Evolutionary conservation across 106 monocot species (phyloP), one percentile per base, ranked within the genome.

Genomic region (Acorus gramineus): DNA sequence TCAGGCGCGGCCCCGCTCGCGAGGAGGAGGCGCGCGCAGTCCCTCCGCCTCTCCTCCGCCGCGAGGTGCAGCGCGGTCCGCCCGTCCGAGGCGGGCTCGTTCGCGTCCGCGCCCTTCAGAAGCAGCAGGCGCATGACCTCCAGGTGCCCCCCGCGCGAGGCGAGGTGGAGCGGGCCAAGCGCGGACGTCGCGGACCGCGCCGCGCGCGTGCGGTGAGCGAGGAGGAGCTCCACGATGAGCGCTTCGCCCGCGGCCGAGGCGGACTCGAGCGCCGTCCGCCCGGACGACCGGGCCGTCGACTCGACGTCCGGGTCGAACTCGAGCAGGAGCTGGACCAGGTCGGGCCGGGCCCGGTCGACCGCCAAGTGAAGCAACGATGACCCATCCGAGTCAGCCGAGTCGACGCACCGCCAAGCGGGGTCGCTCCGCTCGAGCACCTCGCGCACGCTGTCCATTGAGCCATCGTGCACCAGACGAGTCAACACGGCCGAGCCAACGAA

Each of bases 321-420:
- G 59, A 85, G 74, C 4, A 85, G 50, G 42, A 85, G 57, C 77
- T 80, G 80, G 3, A 85, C 84, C 5, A 85, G 55, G 4, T 85
- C 84, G 2, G 84, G 71, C 10, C 84, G 77, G 56, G 74, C 46
- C 4, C 46, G 59, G 11, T 53, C 66, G 44, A 85, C 66, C 4
- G 84, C 80, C 14, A 80, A 9, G 47, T 85, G 80, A 6, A 85
- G 80, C 9, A 85, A 61, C 11, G 69, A 70, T 50, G 55, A 59
- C 1, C 84, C 84, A 5, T 8, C 10, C 50, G 73, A 44, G 68
- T 84, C 80, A 2, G 47, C 42, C 7, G 84, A 71, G 49, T 85
- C 77, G 2, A 68, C 84, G 7, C 80, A 44, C n/a, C 67, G 54
- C 84, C 84, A 85, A 46, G 60, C 68, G 2, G 80, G 80, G 11